phyloP scores from a whole-genome alignment of 805 yeast species.

The Starmerella bombi region DNA sequence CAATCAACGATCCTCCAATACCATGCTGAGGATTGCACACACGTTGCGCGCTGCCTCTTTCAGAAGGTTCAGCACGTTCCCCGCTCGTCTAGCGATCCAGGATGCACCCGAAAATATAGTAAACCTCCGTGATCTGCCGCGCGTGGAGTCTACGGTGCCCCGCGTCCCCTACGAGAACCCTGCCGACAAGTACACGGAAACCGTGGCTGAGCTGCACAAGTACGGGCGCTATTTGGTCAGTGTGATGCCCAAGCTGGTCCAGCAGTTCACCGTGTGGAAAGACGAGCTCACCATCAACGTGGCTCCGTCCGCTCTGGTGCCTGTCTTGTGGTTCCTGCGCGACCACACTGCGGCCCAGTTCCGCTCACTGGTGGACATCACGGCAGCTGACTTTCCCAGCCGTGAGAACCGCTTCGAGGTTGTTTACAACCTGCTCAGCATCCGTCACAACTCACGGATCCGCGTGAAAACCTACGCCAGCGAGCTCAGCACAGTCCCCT shows the following conservation, averaged over 20 bases:
- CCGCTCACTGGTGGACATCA: slow-evolving; percentile 64
- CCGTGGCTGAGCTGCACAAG: slow-evolving; percentile 58
- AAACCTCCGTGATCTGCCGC: slow-evolving; percentile 22
- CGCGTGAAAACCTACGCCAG: slow-evolving; percentile 81
- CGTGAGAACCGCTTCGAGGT: slow-evolving; percentile 77
- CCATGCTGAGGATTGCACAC: not conserved
- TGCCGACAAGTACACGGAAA: slow-evolving; percentile 57
- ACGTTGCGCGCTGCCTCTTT: not conserved
- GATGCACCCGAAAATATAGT: slow-evolving; percentile 27
- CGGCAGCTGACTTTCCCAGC: slow-evolving; percentile 78
- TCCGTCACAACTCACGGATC: slow-evolving; percentile 73
- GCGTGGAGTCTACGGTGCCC: slow-evolving; percentile 26
- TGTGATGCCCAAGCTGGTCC: slow-evolving; percentile 67
- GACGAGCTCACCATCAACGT: slow-evolving; percentile 68
- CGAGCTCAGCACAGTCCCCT: slow-evolving; percentile 71
- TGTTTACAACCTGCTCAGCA: slow-evolving; percentile 68
- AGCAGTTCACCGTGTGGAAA: slow-evolving; percentile 80
- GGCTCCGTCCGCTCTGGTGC: slow-evolving; percentile 62
- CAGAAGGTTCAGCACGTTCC: slow-evolving; percentile 2
- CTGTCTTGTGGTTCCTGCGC: slow-evolving; percentile 54
- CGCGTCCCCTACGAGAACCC: slow-evolving; percentile 39
- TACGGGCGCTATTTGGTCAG: slow-evolving; percentile 70
- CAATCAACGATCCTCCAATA: not conserved
- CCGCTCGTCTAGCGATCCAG: slow-evolving; percentile 11
- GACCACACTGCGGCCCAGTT: slow-evolving; percentile 73